phyloP scores from a whole-genome alignment of 495 filamentous ascomycete genomes.

The Platismatia glauca region DNA sequence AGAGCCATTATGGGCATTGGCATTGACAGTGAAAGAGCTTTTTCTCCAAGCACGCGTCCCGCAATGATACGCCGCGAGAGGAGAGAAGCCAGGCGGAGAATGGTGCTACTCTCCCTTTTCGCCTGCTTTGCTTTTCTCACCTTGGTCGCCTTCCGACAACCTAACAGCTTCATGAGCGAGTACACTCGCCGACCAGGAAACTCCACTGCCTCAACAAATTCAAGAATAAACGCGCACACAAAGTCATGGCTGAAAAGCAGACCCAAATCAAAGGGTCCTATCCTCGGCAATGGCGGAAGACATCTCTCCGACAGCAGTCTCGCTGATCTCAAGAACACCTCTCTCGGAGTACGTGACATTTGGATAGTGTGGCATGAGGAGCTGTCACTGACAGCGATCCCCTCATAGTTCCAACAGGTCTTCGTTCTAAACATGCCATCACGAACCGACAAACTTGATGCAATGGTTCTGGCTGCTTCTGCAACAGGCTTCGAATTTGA shows the following conservation, averaged over 20 bases:
- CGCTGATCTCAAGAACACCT: constrained; percentile 12
- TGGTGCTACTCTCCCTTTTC: constrained; percentile 14
- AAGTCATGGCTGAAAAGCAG: neutral
- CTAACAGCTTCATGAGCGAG: constrained; percentile 13
- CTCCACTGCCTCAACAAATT: neutral
- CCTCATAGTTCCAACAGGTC: constrained; percentile 47
- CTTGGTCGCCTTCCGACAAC: constrained; percentile 15
- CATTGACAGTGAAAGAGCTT: constrained; percentile 12
- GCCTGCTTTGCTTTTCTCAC: constrained; percentile 14
- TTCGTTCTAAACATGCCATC: constrained; percentile 53
- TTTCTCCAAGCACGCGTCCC: constrained; percentile 6
- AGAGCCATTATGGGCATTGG: constrained; percentile 13
- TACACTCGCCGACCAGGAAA: neutral
- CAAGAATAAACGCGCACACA: neutral
- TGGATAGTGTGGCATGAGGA: neutral
- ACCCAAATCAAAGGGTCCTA: constrained; percentile 7
- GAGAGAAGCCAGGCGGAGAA: constrained; percentile 17
- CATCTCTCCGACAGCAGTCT: constrained; percentile 14
- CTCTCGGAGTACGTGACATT: constrained; percentile 12
- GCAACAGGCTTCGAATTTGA: constrained; percentile 44
- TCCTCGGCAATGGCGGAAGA: constrained; percentile 9
- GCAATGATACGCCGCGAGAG: constrained; percentile 10
- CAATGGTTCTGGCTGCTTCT: constrained; percentile 44
- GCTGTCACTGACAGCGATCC: constrained; percentile 6
- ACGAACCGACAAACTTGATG: constrained; percentile 57